phyloP scores from a whole-genome alignment of 2,329 filamentous ascomycete genomes.

The Botrytis cinerea region DNA sequence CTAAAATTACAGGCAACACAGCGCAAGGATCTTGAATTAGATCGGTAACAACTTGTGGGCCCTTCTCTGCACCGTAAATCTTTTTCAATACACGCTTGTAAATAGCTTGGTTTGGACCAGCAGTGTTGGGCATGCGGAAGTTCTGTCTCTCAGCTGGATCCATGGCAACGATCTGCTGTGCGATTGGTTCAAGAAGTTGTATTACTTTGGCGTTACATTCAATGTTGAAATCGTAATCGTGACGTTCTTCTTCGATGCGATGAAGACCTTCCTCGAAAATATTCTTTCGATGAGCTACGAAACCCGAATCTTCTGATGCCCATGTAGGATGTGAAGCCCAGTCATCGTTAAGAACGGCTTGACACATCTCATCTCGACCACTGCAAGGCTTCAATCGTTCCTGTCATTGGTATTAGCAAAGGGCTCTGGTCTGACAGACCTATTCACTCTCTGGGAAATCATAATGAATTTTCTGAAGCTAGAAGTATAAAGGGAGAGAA shows the following conservation, averaged over 20 bases:
- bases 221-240: slow-evolving; percentile 98
- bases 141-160: slow-evolving; percentile 67
- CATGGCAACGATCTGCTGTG: slow-evolving; percentile 85
- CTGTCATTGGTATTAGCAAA: slow-evolving; percentile 39
- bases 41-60: slow-evolving; percentile 81
- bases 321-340: slow-evolving; percentile 99
- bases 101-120: slow-evolving; percentile 92
- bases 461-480: background rate
- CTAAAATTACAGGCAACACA: slow-evolving; percentile 85
- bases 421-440: background rate
- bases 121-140: slow-evolving; percentile 80
- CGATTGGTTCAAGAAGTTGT: slow-evolving; percentile 91
- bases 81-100: slow-evolving; percentile 98
- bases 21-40: slow-evolving; percentile 82
- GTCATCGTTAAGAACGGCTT: slow-evolving; percentile 90
- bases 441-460: background rate
- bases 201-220: slow-evolving; percentile 94
- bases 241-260: slow-evolving; percentile 94
- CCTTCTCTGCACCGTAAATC: slow-evolving; percentile 84
- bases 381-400: slow-evolving; percentile 91
- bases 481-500: slow-evolving; percentile 3
- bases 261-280: slow-evolving; percentile 92
- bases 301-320: slow-evolving; percentile 97
- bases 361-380: slow-evolving; percentile 91
- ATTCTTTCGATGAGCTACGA: slow-evolving; percentile 97